Base-by-base conservation (phyloP, 192 early-diverging fungal genomes). In the Umbelopsis sp. region DNA sequence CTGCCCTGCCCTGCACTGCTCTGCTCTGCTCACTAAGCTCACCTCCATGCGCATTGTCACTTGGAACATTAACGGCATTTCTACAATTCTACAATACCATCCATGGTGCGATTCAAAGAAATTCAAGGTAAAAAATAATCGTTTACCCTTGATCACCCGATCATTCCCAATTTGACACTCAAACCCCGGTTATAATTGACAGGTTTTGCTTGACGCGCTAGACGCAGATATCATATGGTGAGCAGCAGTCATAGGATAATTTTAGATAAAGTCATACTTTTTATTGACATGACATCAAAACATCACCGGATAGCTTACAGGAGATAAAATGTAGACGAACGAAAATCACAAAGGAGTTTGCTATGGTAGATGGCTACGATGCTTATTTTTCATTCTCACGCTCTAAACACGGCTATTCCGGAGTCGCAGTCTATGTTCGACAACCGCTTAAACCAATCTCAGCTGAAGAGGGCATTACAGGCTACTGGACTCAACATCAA, bases 391-490 rank as follows among this genome's bases (percentile, higher is more conserved):
- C 90, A 9, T 87, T 86, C 59, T 84, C 86, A 36, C 81, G 83
- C 50, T 82, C 77, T 12, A 83, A 82, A 52, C 72, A 59, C 0
- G 92, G 90, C 11, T 93, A 93, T 65, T 91, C 90, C 41, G 92
- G 92, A 0, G 91, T 91, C 0, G 91, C 83, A 21, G 86, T 86
- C 14, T 92, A 91, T 80, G 77, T 88, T 49, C 82, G 86, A 56
- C 65, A 50, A 6, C 77, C 80, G 9, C 74, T 82, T 4, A 77
- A 82, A 41, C 90, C 91, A 0, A 36, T 88, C 29, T 82, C 78
- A 0, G 88, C 85, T 0, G 91, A 92, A 66, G 91, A 94, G 54
- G 90, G 92, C 0, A 89, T 94, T 38, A 88, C 85, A 2, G 88
- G 87, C 17, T 68, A 31, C 21, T 36, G 36, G n/a, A 16, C 24